A percentile compares a stretch with the other conserved stretches of the same genome.
Conservation (phyloP, 176 grass and related monocot genomes). For the Carex myosuroides region DNA sequence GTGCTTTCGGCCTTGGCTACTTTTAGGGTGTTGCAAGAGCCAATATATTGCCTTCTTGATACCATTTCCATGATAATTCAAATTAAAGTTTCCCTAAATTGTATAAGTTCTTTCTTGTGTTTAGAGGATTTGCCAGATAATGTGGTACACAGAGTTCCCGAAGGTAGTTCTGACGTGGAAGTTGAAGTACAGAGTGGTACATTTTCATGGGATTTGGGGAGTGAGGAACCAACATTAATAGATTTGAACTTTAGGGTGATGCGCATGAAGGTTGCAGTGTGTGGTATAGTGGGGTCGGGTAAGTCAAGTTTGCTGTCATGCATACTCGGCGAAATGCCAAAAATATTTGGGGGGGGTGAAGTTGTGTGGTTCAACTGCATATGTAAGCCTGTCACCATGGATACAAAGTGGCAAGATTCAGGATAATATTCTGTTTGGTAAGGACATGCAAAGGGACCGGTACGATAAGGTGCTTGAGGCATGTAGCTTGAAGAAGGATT, state of each 20-base stretch:
- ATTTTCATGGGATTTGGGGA: slow-evolving; percentile 55
- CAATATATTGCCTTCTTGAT: slow-evolving; percentile 50
- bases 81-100: slow-evolving; percentile 65
- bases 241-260: slow-evolving; percentile 44
- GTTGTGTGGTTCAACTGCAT: slow-evolving; percentile 47
- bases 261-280: slow-evolving; percentile 46
- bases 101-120: slow-evolving; percentile 49
- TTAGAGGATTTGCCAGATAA: slow-evolving; percentile 45
- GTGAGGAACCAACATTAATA: slow-evolving; percentile 29
- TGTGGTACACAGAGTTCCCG: slow-evolving; percentile 35
- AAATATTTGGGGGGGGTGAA: slow-evolving; percentile 42
- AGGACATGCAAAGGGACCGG: slow-evolving; percentile 28
- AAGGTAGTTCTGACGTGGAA: slow-evolving; percentile 31
- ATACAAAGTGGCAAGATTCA: slow-evolving; percentile 59
- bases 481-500: slow-evolving; percentile 49
- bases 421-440: slow-evolving; percentile 52
- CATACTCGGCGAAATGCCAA: slow-evolving; percentile 63
- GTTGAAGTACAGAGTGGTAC: slow-evolving; percentile 38
- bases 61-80: slow-evolving; percentile 39
- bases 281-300: slow-evolving; percentile 66
- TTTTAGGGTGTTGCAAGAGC: slow-evolving; percentile 57
- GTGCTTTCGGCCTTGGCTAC: slow-evolving; percentile 64
- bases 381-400: slow-evolving; percentile 63
- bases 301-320: slow-evolving; percentile 75
- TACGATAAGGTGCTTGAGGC: slow-evolving; percentile 43